Percentiles rank a stretch among this genome's conserved stretches.
phyloP scores from a whole-genome alignment of 2,329 filamentous ascomycete genomes.

The Hypoxylon sp. region DNA sequence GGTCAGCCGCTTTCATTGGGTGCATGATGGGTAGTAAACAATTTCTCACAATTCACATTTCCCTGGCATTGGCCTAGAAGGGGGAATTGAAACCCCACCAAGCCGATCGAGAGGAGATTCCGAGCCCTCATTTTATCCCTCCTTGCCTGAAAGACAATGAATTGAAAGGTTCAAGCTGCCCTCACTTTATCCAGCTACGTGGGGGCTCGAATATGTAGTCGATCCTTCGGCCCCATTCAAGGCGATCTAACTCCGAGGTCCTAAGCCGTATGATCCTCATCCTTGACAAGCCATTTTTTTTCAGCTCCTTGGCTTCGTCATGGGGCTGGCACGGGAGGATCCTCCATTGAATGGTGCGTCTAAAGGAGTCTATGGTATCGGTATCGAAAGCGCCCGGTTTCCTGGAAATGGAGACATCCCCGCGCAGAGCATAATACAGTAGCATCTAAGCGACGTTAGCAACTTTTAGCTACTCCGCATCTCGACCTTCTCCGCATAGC shows the following conservation, averaged over 20 bases:
- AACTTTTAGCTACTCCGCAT: constrained; percentile 33
- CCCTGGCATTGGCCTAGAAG: constrained; percentile 26
- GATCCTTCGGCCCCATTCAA: constrained; percentile 31
- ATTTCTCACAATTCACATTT: constrained; percentile 32
- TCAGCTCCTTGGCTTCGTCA: constrained; percentile 21
- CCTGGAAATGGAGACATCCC: constrained; percentile 5
- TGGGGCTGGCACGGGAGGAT: constrained; percentile 9
- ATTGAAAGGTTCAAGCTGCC: constrained; percentile 7
- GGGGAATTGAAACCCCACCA: constrained; percentile 31
- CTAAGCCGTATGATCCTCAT: constrained; percentile 14
- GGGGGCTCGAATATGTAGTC: constrained; percentile 19
- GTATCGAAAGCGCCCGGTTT: constrained; percentile 1
- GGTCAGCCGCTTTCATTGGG: constrained; percentile 23
- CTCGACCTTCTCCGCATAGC: neutral
- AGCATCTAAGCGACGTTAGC: constrained; percentile 12
- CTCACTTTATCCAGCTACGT: constrained; percentile 4
- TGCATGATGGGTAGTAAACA: neutral
- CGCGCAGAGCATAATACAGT: constrained; percentile 12
- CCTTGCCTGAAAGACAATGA: constrained; percentile 2
- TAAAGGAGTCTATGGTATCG: neutral
- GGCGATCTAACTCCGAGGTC: constrained; percentile 18
- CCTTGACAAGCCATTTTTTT: constrained; percentile 19
- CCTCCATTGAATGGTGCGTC: constrained; percentile 2
- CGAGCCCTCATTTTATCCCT: constrained; percentile 28
- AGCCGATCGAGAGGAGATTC: constrained; percentile 14